phyloP scores from a whole-genome alignment of 768 basidiomycete genomes.

The Nidularia pulvinata region DNA sequence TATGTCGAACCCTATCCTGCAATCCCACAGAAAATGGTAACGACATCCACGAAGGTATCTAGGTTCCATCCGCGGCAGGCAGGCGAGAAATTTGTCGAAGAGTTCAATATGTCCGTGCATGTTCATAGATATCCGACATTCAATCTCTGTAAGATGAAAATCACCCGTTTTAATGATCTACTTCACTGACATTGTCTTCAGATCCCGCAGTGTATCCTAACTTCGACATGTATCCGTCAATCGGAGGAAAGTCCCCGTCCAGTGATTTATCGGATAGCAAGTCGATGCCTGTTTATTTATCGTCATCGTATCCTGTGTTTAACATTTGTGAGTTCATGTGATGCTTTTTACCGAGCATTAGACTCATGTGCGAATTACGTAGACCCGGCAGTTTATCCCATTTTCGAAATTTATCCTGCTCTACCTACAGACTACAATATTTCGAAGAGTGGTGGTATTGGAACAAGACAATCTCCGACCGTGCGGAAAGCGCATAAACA shows the following conservation, averaged over 20 bases:
- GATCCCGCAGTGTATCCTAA: constrained; percentile 3
- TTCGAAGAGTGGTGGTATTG: too few relatives aligned
- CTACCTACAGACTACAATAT: background rate
- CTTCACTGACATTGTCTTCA: background rate
- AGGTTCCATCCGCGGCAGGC: too few relatives aligned
- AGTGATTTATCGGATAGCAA: background rate
- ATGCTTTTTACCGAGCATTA: background rate
- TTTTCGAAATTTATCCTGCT: constrained; percentile 25
- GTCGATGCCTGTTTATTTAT: background rate
- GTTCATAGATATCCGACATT: background rate
- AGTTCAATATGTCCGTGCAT: background rate
- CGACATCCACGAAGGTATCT: too few relatives aligned
- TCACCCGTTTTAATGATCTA: background rate
- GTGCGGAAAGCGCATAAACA: too few relatives aligned
- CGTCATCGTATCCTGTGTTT: constrained; percentile 10
- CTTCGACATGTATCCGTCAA: background rate
- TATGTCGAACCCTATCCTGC: too few relatives aligned
- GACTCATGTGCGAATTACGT: background rate
- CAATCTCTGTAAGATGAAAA: background rate
- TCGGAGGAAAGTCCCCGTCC: too few relatives aligned
- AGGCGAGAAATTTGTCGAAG: too few relatives aligned
- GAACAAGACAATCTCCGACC: too few relatives aligned
- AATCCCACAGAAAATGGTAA: too few relatives aligned
- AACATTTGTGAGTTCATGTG: constrained; percentile 21
- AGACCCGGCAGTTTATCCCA: constrained; percentile 35